Conservation (phyloP, 176 grass and related monocot species). For the Ensete ventricosum region DNA sequence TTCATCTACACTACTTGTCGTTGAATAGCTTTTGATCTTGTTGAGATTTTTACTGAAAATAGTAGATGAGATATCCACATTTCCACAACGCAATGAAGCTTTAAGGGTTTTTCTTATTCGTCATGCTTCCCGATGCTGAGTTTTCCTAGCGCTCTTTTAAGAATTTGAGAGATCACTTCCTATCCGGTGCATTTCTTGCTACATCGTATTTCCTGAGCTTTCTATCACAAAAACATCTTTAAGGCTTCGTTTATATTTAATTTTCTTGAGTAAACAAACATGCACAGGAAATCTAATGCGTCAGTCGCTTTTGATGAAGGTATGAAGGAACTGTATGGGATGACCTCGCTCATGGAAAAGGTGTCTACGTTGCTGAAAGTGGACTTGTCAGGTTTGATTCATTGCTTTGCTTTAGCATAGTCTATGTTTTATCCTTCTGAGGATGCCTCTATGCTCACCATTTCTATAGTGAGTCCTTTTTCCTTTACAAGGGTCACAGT, state of each 20-base stretch:
- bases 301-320: background rate
- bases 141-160: background rate
- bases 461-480: background rate
- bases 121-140: background rate
- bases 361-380: slow-evolving; percentile 28
- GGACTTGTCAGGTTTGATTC: slow-evolving; percentile 25
- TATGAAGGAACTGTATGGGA: slow-evolving; percentile 40
- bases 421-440: background rate
- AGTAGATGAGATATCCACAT: too few relatives aligned
- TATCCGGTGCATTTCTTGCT: background rate
- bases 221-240: background rate
- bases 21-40: too few relatives aligned
- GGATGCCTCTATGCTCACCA: background rate
- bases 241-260: background rate
- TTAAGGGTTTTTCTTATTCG: too few relatives aligned
- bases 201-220: background rate
- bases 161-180: background rate
- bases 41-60: too few relatives aligned
- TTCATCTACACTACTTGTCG: background rate
- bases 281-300: background rate
- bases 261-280: background rate
- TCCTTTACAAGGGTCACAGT: background rate
- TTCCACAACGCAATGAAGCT: too few relatives aligned
- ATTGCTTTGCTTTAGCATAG: background rate
- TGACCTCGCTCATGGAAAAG: slow-evolving; percentile 33